Conservation (phyloP, 2,329 filamentous ascomycete species). For the Rhynchosporium agropyri region DNA sequence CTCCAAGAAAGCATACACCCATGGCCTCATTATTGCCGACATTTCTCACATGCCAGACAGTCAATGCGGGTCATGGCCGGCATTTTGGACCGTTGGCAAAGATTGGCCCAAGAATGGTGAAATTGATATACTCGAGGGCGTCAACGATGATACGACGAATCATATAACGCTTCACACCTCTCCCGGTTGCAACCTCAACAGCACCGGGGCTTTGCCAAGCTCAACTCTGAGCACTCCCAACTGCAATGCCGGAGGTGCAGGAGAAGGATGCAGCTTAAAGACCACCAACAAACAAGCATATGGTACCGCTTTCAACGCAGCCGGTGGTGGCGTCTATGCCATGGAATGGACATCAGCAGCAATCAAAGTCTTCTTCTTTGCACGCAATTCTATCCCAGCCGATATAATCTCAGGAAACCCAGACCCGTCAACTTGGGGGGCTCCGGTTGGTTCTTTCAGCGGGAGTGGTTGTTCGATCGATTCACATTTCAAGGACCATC, state of each 20-base stretch:
- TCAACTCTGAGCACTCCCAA: constrained; percentile 50
- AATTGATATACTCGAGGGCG: constrained; percentile 80
- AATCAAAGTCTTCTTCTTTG: constrained; percentile 84
- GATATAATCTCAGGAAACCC: constrained; percentile 64
- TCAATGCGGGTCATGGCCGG: constrained; percentile 62
- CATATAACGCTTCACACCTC: constrained; percentile 70
- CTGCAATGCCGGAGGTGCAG: constrained; percentile 57
- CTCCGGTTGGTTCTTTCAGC: constrained; percentile 70
- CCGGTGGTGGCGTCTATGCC: constrained; percentile 70
- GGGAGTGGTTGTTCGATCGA: constrained; percentile 72
- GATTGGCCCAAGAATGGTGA: constrained; percentile 71
- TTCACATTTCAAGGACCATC: constrained; percentile 68
- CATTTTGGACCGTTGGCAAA: constrained; percentile 60
- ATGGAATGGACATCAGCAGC: constrained; percentile 73
- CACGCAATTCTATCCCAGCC: constrained; percentile 62
- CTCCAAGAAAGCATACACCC: constrained; percentile 55
- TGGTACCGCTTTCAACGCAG: constrained; percentile 71
- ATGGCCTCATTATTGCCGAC: constrained; percentile 61
- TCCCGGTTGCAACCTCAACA: constrained; percentile 59
- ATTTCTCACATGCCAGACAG: constrained; percentile 61
- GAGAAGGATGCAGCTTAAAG: constrained; percentile 61
- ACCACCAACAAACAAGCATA: constrained; percentile 58
- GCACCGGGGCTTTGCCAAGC: constrained; percentile 51
- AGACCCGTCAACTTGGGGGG: constrained; percentile 68
- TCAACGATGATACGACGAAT: constrained; percentile 63